Evolutionary conservation across 768 basidiomycete genomes (phyloP).

Genomic region (Pholiota conissans): DNA sequence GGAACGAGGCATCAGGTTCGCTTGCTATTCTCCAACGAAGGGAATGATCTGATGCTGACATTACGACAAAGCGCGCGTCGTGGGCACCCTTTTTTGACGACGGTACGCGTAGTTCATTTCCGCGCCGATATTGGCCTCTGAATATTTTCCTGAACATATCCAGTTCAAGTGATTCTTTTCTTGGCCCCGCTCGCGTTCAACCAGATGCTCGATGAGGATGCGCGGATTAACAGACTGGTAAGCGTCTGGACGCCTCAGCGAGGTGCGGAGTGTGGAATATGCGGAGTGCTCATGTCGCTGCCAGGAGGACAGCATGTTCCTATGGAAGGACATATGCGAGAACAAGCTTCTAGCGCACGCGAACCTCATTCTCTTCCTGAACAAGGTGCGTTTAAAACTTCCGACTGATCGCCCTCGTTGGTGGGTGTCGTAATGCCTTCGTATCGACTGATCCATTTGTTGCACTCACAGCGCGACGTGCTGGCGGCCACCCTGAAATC

Average conservation of each 20-base stretch:
- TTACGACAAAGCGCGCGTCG: constrained; percentile 44
- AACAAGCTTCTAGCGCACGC: constrained; percentile 61
- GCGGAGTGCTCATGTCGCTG: not conserved
- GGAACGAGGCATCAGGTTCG: constrained; percentile 55
- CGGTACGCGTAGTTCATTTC: constrained; percentile 29
- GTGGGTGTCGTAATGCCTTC: no score
- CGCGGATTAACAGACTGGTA: constrained; percentile 63
- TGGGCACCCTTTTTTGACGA: constrained; percentile 84
- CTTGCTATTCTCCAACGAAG: not conserved
- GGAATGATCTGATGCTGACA: constrained; percentile 4
- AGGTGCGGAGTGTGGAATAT: not conserved
- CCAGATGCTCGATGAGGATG: constrained; percentile 70
- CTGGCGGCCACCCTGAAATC: constrained; percentile 52
- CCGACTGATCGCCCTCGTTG: no score
- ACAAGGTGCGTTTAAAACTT: constrained; percentile 48
- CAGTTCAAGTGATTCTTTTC: constrained; percentile 79
- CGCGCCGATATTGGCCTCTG: not conserved
- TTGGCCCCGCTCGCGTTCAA: constrained; percentile 80
- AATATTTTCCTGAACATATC: not conserved
- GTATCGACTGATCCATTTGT: no score
- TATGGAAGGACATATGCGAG: constrained; percentile 72
- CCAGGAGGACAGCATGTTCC: constrained; percentile 70
- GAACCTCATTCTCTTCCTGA: constrained; percentile 74
- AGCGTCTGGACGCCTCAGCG: no score
- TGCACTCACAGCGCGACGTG: constrained; percentile 46